These are phyloP conservation scores for Syzygium malaccense DNA, from an alignment of 441 rosid genomes.

Conservation along the genomic window DNA sequence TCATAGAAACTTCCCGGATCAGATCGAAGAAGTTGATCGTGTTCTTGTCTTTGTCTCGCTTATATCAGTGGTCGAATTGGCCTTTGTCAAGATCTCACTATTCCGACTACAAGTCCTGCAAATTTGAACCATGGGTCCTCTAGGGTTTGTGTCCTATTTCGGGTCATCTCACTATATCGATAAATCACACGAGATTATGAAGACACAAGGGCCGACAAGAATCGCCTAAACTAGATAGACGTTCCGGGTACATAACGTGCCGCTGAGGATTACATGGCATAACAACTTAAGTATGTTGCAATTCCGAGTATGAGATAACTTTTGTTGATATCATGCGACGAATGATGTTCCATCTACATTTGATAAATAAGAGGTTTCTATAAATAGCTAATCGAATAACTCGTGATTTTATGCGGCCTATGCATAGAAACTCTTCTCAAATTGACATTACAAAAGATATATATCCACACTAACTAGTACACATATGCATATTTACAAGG, in stretches of 20 bases:
- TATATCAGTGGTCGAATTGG: neutral
- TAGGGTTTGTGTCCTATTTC: neutral
- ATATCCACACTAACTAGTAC: neutral
- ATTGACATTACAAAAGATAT: neutral
- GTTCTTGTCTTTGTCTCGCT: neutral
- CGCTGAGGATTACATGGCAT: neutral
- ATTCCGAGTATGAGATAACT: too few species aligned
- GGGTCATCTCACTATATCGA: neutral
- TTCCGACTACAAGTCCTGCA: neutral
- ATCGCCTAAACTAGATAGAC: neutral
- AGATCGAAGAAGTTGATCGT: neutral
- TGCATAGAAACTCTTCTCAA: neutral
- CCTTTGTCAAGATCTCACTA: neutral
- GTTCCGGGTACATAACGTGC: neutral
- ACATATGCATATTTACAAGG: neutral
- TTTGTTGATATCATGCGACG: neutral
- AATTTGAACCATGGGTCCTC: neutral
- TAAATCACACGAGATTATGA: neutral
- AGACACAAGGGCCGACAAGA: neutral
- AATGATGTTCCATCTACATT: neutral
- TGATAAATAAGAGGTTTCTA: neutral
- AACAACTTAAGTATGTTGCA: neutral
- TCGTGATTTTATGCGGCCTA: neutral
- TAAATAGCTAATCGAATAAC: neutral
- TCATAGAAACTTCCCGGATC: neutral